Base-by-base conservation (phyloP, 768 basidiomycete species). In the Amanita thiersii region DNA sequence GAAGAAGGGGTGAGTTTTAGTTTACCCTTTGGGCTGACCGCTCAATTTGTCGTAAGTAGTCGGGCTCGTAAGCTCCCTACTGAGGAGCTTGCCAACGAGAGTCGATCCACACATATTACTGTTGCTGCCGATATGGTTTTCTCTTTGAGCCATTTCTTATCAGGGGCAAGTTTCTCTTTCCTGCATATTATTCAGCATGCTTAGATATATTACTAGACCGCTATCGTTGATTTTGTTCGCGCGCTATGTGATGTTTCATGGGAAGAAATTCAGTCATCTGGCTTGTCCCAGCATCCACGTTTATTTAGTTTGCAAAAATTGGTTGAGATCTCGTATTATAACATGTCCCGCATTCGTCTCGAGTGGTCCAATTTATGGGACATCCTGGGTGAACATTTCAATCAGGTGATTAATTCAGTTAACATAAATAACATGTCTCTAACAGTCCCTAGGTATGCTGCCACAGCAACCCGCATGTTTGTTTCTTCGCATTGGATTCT, bases 81-180 rank as follows among this genome's bases (percentile, higher is more conserved):
- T 11, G 96, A 98, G 59, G 94, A 97, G 56, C 72, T 99, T 17
- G 96, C 93, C 0, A 91, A 90, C 47, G 96, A 97, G 62, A 93
- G 94, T 54, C 76, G 93, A 37, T 98, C 96, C 9, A 92, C 91
- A 1, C 93, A 98, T 57, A 96, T 99, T 49, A 98, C 94, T 0
- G 94, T 98, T 30, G 93, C 96, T 1, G 90, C 96, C 4, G 96
- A 99, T 57, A 97, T 97, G 92, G 92, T 99, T 23, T 99, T 99
- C 64, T 97, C 93, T 5, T 69, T 90, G 8, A 94, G 91, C 49
- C 91, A 93, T 55, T 89, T 89, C 52, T 69, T 99, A 23, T 89
- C 91, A 23, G 96, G 96, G 37, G 94, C 97, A 63, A 32, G 87
- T 70, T n/a, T 36, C 26, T 37, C 26, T 9, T 19, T 11, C 17